Evolutionary conservation across 306 rosid genomes (phyloP).

Genomic region (Medicago arabica): DNA sequence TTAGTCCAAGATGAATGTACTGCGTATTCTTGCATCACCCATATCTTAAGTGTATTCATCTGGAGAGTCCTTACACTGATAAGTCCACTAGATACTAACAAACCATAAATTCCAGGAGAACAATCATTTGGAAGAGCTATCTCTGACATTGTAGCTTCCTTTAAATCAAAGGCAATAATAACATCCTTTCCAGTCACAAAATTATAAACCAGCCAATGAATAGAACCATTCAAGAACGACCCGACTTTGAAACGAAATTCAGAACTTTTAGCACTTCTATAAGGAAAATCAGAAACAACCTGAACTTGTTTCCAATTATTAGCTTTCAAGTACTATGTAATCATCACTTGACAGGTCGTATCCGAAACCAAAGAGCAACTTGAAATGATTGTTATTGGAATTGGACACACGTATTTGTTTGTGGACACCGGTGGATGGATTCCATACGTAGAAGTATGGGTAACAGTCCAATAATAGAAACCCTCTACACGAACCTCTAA

Average conservation of each 20-base stretch:
- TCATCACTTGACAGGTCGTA: neutral
- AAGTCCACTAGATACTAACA: neutral
- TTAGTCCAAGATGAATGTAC: neutral
- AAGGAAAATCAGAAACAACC: neutral
- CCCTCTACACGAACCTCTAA: conserved; percentile 25
- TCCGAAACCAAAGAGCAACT: neutral
- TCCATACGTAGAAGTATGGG: neutral
- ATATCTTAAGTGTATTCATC: neutral
- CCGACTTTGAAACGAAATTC: neutral
- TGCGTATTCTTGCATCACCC: neutral
- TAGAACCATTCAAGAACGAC: neutral
- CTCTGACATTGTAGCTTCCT: neutral
- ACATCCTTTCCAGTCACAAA: neutral
- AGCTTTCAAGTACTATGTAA: neutral
- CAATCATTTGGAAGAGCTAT: neutral
- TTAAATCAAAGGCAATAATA: neutral
- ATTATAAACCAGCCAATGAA: neutral
- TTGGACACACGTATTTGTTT: neutral
- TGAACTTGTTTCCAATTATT: neutral
- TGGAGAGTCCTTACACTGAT: neutral
- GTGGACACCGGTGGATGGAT: neutral
- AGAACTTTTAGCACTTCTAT: neutral
- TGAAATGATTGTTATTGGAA: too few relatives aligned
- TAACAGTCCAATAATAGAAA: neutral
- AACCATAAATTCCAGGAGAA: neutral